Evolutionary conservation across 768 basidiomycete genomes (phyloP).

Genomic region (Lactifluus subvellereus): DNA sequence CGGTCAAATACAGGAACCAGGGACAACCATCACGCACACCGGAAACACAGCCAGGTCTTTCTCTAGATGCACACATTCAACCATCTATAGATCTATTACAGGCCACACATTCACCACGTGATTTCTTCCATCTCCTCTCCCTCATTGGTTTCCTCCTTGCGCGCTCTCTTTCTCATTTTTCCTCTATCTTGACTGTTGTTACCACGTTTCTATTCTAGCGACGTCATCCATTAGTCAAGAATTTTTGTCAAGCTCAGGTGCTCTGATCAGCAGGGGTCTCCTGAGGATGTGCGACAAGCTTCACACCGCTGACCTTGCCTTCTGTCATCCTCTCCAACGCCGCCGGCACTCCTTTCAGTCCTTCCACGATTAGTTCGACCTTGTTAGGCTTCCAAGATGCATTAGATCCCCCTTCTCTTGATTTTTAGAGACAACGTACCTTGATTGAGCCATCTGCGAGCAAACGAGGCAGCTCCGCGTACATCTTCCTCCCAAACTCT

Average conservation of each 20-base stretch:
- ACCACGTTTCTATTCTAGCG: too few relatives aligned
- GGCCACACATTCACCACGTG: too few relatives aligned
- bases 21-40: too few relatives aligned
- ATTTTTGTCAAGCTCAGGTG: background rate
- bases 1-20: too few relatives aligned
- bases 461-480: slow-evolving; percentile 3
- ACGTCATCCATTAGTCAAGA: too few relatives aligned
- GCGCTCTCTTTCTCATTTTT: too few relatives aligned
- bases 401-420: background rate
- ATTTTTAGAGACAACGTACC: background rate
- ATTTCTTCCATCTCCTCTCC: too few relatives aligned
- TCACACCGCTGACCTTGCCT: slow-evolving; percentile 27
- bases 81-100: too few relatives aligned
- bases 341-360: slow-evolving; percentile 26
- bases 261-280: background rate
- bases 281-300: slow-evolving; percentile 23
- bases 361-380: slow-evolving; percentile 26
- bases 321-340: slow-evolving; percentile 23
- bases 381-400: slow-evolving; percentile 23
- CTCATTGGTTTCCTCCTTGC: too few relatives aligned
- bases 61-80: too few relatives aligned
- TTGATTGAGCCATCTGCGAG: slow-evolving; percentile 15
- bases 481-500: slow-evolving; percentile 10
- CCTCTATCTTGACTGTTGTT: too few relatives aligned
- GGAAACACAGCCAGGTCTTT: too few relatives aligned